Percentiles rank a stretch among this genome's conserved stretches.
Evolutionary conservation across 2,329 filamentous ascomycete species (phyloP).

Genomic region (Colletotrichum limetticola): DNA sequence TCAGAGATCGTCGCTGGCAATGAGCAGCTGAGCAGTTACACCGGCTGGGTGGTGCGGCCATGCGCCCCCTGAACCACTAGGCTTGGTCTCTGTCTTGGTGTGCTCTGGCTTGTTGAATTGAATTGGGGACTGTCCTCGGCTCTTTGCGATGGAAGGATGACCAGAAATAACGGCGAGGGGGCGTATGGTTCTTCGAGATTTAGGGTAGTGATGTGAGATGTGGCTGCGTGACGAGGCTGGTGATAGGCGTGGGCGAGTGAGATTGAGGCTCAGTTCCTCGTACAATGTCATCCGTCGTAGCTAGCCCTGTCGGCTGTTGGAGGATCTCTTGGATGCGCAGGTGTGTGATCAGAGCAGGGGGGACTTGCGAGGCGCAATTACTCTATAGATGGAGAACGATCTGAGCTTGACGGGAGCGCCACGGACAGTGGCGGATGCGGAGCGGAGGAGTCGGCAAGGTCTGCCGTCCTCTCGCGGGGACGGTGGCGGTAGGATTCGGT

Average conservation of each 20-base stretch:
- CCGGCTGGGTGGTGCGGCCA: background rate
- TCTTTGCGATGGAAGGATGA: background rate
- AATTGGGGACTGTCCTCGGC: background rate
- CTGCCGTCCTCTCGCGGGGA: background rate
- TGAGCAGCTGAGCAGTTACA: background rate
- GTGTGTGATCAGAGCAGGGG: background rate
- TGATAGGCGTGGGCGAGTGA: constrained; percentile 6
- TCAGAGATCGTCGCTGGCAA: background rate
- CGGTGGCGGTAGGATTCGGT: constrained; percentile 14
- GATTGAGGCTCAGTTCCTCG: constrained; percentile 27
- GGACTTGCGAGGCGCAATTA: background rate
- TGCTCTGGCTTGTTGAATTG: background rate
- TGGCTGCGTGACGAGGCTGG: constrained; percentile 20
- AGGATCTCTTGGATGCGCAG: background rate
- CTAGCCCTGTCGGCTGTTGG: background rate
- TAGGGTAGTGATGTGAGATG: constrained; percentile 27
- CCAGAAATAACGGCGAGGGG: background rate
- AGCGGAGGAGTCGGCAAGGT: constrained; percentile 4
- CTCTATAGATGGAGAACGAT: background rate
- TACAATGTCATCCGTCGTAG: background rate
- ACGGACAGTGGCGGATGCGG: background rate
- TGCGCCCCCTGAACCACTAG: background rate
- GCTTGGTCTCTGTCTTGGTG: background rate
- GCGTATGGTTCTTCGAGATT: background rate
- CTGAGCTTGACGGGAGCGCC: background rate